These are phyloP conservation scores for Colletotrichum neosansevieriae DNA, from an alignment of 2,329 filamentous ascomycete genomes.

Conservation along the genomic window DNA sequence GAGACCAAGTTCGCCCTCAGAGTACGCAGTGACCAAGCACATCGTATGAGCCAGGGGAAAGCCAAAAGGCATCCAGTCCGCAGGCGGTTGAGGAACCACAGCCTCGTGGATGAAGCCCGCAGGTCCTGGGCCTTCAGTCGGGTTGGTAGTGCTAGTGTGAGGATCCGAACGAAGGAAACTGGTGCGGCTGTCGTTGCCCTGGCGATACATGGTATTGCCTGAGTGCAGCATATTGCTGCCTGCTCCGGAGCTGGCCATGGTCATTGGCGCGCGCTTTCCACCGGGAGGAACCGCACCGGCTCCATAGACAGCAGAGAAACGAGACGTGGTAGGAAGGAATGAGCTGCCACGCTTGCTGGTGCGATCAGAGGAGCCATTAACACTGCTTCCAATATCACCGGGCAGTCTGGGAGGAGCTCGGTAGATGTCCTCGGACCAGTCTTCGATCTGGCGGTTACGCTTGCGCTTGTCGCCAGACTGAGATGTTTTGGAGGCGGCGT, in stretches of 20 bases:
- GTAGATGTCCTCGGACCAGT: constrained; percentile 98
- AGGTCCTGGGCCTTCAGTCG: constrained; percentile 80
- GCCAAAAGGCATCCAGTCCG: constrained; percentile 97
- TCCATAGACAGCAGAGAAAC: constrained; percentile 92
- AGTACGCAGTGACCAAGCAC: constrained; percentile 96
- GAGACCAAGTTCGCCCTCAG: constrained; percentile 92
- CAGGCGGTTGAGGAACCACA: constrained; percentile 94
- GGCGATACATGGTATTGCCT: constrained; percentile 75
- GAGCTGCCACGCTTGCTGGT: constrained; percentile 83
- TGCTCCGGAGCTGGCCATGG: constrained; percentile 92
- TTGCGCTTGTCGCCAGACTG: constrained; percentile 85
- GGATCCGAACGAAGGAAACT: constrained; percentile 75
- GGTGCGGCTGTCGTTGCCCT: constrained; percentile 70
- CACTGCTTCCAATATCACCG: constrained; percentile 77
- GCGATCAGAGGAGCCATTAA: constrained; percentile 73
- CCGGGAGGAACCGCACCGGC: constrained; percentile 68
- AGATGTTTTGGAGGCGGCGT: constrained; percentile 86
- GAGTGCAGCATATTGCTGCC: constrained; percentile 79
- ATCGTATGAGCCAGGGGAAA: constrained; percentile 94
- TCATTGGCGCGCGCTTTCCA: constrained; percentile 76
- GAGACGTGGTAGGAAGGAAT: constrained; percentile 92
- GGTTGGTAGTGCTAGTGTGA: constrained; percentile 64
- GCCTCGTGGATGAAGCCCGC: constrained; percentile 96
- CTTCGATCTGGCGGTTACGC: constrained; percentile 93
- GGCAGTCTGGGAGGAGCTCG: constrained; percentile 85